Base-by-base conservation (phyloP, 139 green algal species). In the Tetradesmus obliquus region DNA sequence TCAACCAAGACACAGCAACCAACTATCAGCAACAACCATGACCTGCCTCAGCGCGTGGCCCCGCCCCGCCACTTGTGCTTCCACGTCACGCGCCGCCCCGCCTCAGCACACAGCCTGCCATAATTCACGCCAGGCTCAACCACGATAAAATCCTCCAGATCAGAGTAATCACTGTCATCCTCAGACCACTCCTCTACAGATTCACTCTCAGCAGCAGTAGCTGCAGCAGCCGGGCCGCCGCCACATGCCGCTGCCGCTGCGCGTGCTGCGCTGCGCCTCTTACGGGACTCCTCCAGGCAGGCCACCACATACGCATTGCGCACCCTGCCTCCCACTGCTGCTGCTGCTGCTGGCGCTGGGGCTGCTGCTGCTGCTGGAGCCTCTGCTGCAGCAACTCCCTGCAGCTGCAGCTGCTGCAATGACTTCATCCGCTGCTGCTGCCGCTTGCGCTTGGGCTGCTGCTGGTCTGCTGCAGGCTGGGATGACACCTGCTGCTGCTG, bases 111-210 rank as follows among this genome's bases (percentile, higher is more conserved):
- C 80, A 85, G 80, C 80, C 20, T 13, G 6, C 80, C 51, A 54
- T 90, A 90, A 19, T 90, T 20, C 2, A 20, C 79, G 45, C 54
- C 53, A 3, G 19, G 51, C 71, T 90, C 66, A 19, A 54, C n/a
- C 20, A 90, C 86, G 74, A 90, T 90, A 53, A 90, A 90, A 20
- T 90, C 86, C 55, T 90, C 86, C 13, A 90, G 71, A 45, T 90
- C 86, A 20, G 86, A 83, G 71, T 90, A 90, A 20, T 89, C 85
- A 82, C 66, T 82, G 71, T 90, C 86, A 84, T 90, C 86, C 7
- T 90, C 86, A 24, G 19, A 54, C 53, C 58, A 24, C 4, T 84
- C 86, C 2, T 69, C 53, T 3, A 51, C 54, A 3, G 66, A 76
- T 17, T 24, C 66, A 24, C 66, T 76, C 2, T 17, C n/a, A 13